These are phyloP conservation scores for Triticum urartu DNA, from an alignment of 176 grass and related monocot genomes.

Conservation along the genomic window DNA sequence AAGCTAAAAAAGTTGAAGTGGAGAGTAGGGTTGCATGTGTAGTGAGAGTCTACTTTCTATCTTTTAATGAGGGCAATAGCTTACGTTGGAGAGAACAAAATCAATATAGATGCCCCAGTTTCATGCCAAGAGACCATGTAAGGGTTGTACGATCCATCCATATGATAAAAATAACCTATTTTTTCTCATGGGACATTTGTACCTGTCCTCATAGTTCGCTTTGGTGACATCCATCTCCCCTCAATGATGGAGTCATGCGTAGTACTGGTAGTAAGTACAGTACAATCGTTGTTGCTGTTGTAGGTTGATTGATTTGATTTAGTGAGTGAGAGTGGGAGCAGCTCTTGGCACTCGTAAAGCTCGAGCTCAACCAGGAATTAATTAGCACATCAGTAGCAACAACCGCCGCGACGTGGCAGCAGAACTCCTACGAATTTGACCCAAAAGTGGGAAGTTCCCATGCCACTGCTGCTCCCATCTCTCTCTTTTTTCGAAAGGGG, in stretches of 20 bases:
- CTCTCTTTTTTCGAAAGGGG: not conserved
- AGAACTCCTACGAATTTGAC: not conserved
- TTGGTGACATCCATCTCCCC: slow-evolving; percentile 18
- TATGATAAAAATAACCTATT: too few species aligned
- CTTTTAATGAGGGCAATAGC: too few species aligned
- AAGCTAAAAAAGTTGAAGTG: too few species aligned
- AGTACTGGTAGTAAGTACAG: too few species aligned
- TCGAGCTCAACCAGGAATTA: not conserved
- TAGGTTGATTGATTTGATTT: slow-evolving; percentile 5
- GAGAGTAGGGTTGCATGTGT: too few species aligned
- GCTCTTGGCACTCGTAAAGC: not conserved
- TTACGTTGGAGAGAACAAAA: too few species aligned
- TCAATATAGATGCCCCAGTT: too few species aligned
- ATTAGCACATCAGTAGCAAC: not conserved
- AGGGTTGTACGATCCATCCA: too few species aligned
- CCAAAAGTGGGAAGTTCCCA: not conserved
- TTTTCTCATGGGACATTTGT: too few species aligned
- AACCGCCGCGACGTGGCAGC: too few species aligned
- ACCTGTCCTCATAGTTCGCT: not conserved
- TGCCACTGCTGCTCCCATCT: not conserved
- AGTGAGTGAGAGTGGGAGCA: not conserved
- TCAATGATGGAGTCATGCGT: not conserved
- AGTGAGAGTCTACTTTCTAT: too few species aligned
- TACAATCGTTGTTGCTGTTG: not conserved
- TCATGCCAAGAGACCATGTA: too few species aligned